Evolutionary conservation across 495 filamentous ascomycete species (phyloP).

Genomic region (Neurospora sp.): DNA sequence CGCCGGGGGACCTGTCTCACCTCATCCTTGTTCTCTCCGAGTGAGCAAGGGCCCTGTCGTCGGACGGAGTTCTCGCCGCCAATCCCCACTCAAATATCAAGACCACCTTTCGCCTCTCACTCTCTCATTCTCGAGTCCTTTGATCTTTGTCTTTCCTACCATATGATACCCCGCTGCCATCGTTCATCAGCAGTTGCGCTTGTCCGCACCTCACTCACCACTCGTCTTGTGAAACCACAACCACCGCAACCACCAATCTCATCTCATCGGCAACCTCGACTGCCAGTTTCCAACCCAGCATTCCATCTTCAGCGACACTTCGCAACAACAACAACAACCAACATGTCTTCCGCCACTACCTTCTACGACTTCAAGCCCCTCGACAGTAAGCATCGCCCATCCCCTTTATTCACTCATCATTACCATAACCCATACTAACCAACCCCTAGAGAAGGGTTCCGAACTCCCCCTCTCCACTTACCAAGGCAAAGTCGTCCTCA

Average conservation of each 20-base stretch:
- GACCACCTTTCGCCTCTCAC: neutral
- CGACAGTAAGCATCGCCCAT: slow-evolving; percentile 49
- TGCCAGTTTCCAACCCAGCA: neutral
- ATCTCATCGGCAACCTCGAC: neutral
- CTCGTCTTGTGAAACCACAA: neutral
- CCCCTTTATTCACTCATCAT: neutral
- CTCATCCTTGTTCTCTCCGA: neutral
- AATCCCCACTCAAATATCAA: neutral
- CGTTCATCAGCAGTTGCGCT: neutral
- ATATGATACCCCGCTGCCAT: neutral
- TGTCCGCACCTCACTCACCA: neutral
- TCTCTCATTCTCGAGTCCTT: neutral
- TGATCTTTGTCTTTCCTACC: neutral
- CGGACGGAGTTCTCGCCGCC: neutral
- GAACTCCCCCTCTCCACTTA: slow-evolving; percentile 57
- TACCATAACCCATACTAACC: neutral
- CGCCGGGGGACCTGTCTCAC: neutral
- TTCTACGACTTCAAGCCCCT: slow-evolving; percentile 89
- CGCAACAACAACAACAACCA: slow-evolving; percentile 19
- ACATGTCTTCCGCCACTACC: slow-evolving; percentile 77
- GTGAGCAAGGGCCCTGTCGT: neutral
- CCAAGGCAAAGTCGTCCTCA: slow-evolving; percentile 82
- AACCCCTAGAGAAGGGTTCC: slow-evolving; percentile 55
- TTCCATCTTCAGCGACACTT: slow-evolving; percentile 5
- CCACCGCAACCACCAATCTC: neutral